Evolutionary conservation across 306 rosid genomes (phyloP).

Genomic region (Erythrophleum fordii): DNA sequence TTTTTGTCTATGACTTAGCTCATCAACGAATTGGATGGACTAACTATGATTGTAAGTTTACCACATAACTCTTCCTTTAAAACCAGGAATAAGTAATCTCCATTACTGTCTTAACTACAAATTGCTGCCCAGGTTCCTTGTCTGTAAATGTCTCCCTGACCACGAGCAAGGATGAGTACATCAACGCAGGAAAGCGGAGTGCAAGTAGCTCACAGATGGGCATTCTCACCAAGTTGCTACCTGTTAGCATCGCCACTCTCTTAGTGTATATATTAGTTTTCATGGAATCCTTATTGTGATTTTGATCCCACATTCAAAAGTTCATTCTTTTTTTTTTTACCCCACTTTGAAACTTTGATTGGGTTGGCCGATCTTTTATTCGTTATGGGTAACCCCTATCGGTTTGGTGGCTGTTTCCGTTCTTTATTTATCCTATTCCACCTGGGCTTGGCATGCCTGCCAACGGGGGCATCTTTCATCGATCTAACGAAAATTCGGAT

Average conservation of each 20-base stretch:
- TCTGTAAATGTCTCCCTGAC: slow-evolving; percentile 87
- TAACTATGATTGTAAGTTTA: slow-evolving; percentile 80
- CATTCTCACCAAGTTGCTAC: slow-evolving; percentile 54
- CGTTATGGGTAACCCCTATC: slow-evolving; percentile 31
- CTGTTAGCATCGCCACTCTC: slow-evolving; percentile 49
- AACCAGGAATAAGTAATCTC: slow-evolving; percentile 7
- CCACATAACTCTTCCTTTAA: slow-evolving; percentile 25
- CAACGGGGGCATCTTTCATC: slow-evolving; percentile 26
- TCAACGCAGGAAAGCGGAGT: slow-evolving; percentile 64
- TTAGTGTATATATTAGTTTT: slow-evolving; percentile 49
- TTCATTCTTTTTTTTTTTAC: slow-evolving; percentile 42
- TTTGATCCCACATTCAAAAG: slow-evolving; percentile 39
- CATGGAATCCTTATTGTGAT: slow-evolving; percentile 43
- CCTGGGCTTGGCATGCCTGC: slow-evolving; percentile 37
- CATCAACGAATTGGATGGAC: slow-evolving; percentile 86
- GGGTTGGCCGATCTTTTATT: slow-evolving; percentile 46
- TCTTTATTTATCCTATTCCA: slow-evolving; percentile 30
- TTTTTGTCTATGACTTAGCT: slow-evolving; percentile 81
- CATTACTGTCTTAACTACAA: background rate
- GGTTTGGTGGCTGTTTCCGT: slow-evolving; percentile 34
- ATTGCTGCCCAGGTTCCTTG: slow-evolving; percentile 67
- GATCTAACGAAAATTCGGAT: slow-evolving; percentile 34
- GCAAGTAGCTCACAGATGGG: slow-evolving; percentile 52
- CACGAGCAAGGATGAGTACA: slow-evolving; percentile 73
- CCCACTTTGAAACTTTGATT: slow-evolving; percentile 4